These are phyloP conservation scores for Corymbia maculata DNA, from an alignment of 345 rosid genomes.

Conservation along the genomic window DNA sequence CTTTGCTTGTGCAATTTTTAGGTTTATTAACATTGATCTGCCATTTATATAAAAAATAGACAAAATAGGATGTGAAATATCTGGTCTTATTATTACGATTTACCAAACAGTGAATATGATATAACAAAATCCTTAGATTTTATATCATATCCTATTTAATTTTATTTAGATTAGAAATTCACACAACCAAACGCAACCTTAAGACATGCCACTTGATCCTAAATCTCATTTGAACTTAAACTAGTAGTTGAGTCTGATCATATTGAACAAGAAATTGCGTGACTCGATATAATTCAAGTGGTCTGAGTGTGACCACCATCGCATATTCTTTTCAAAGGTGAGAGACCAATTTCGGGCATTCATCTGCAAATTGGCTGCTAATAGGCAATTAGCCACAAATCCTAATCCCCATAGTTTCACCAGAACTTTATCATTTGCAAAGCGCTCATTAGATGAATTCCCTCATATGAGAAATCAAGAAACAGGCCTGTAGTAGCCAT, in stretches of 20 bases:
- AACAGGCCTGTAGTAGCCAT: conserved; percentile 38
- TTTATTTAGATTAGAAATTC: not conserved
- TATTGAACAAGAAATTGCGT: not conserved
- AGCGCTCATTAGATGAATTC: not conserved
- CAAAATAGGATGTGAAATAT: too few relatives aligned
- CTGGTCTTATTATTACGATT: too few relatives aligned
- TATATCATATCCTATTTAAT: too few relatives aligned
- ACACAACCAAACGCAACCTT: not conserved
- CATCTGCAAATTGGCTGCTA: not conserved
- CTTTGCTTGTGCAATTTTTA: not conserved
- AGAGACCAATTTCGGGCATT: not conserved
- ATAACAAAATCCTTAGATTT: too few relatives aligned
- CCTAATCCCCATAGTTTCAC: not conserved
- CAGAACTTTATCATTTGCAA: not conserved
- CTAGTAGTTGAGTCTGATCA: not conserved
- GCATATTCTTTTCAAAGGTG: not conserved
- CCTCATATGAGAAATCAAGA: not conserved
- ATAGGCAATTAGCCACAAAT: not conserved
- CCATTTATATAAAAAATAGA: not conserved
- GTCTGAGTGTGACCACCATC: not conserved
- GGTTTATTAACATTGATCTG: not conserved
- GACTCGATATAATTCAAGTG: not conserved
- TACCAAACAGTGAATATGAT: not conserved
- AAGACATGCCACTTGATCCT: not conserved
- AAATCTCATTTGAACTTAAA: not conserved